Evolutionary conservation across 192 early-diverging fungal genomes (phyloP).

Genomic region (Polychytrium aggregatum): DNA sequence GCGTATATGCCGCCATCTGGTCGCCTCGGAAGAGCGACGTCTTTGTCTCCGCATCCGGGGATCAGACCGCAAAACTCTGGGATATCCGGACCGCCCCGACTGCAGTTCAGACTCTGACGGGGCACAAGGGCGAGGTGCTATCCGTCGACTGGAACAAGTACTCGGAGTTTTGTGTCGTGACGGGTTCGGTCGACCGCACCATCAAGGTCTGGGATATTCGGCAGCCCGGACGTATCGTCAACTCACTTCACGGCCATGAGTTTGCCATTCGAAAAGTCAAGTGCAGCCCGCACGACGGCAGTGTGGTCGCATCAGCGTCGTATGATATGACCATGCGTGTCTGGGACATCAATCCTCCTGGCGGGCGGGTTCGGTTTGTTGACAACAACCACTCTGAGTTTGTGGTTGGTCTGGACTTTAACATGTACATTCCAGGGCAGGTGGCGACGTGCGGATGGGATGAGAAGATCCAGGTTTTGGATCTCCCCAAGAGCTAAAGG

Average conservation of each 20-base stretch:
- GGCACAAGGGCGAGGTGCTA: slow-evolving; percentile 79
- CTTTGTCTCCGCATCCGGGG: slow-evolving; percentile 86
- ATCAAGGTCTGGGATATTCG: slow-evolving; percentile 90
- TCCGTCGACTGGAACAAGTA: slow-evolving; percentile 99
- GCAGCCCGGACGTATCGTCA: slow-evolving; percentile 55
- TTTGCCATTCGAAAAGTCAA: slow-evolving; percentile 87
- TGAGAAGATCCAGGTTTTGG: slow-evolving; percentile 57
- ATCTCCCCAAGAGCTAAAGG: too few relatives aligned
- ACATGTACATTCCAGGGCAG: slow-evolving; percentile 73
- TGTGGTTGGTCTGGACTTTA: slow-evolving; percentile 91
- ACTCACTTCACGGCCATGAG: slow-evolving; percentile 75
- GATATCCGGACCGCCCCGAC: slow-evolving; percentile 59
- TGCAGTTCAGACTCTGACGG: slow-evolving; percentile 31
- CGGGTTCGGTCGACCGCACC: slow-evolving; percentile 78
- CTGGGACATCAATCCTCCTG: slow-evolving; percentile 61
- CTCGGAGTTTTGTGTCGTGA: slow-evolving; percentile 65
- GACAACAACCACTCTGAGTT: slow-evolving; percentile 90
- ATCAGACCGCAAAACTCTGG: slow-evolving; percentile 87
- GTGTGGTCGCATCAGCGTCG: slow-evolving; percentile 66
- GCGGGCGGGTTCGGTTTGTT: slow-evolving; percentile 39
- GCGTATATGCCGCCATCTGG: slow-evolving; percentile 87
- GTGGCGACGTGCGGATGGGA: slow-evolving; percentile 97
- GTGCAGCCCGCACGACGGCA: slow-evolving; percentile 80
- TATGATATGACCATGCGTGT: slow-evolving; percentile 97
- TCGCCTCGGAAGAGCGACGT: slow-evolving; percentile 62